These are phyloP conservation scores for Oxytropis ochrocephala DNA, from an alignment of 306 rosid genomes.

Conservation along the genomic window DNA sequence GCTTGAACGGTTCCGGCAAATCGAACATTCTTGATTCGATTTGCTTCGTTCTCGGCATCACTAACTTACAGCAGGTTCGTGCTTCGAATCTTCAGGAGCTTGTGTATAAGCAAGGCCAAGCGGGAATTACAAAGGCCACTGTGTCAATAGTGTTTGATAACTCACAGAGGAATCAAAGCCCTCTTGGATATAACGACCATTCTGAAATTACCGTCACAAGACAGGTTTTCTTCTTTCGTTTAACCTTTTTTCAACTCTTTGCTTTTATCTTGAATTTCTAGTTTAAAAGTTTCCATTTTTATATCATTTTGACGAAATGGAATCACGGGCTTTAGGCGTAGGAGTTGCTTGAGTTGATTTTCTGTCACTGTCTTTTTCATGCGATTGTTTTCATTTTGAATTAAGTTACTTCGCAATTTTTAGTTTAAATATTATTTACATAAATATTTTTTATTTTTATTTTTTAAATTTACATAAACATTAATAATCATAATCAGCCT, in stretches of 20 bases:
- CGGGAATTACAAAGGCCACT: constrained; percentile 95
- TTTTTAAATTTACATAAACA: too few relatives aligned
- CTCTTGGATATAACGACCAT: constrained; percentile 77
- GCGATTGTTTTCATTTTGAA: background rate
- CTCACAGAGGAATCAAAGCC: constrained; percentile 61
- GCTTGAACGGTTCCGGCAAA: constrained; percentile 93
- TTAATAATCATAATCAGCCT: background rate
- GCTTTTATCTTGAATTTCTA: background rate
- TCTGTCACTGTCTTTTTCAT: background rate
- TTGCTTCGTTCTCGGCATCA: constrained; percentile 88
- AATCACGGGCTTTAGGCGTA: background rate
- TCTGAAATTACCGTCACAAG: constrained; percentile 83
- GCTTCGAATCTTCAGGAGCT: constrained; percentile 95
- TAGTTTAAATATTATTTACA: background rate
- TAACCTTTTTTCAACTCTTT: background rate
- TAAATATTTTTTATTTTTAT: too few relatives aligned
- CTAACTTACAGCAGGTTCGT: constrained; percentile 88
- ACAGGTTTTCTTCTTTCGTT: constrained; percentile 45
- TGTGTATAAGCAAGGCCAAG: constrained; percentile 95
- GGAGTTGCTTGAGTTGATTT: too few relatives aligned
- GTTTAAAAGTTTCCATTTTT: background rate
- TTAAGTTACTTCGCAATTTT: background rate
- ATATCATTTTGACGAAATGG: background rate
- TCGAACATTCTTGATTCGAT: constrained; percentile 90
- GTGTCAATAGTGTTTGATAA: constrained; percentile 84